phyloP scores from a whole-genome alignment of 768 basidiomycete genomes.

The Dioszegia hungarica region DNA sequence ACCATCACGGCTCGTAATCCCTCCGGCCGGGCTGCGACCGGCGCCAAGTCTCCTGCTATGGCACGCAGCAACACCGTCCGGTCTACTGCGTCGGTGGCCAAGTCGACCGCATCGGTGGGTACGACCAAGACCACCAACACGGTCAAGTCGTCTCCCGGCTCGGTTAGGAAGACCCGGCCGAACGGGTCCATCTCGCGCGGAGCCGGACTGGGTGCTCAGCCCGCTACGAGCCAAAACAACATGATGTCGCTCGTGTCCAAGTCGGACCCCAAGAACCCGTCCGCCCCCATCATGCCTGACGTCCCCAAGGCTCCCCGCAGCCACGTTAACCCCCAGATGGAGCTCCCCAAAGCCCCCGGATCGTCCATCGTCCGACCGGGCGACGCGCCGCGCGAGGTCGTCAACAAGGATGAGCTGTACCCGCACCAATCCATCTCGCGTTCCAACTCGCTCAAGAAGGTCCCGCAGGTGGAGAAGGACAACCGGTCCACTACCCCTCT shows the following conservation, averaged over 20 bases:
- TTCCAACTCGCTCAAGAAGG: slow-evolving; percentile 21
- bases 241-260: slow-evolving; percentile 39
- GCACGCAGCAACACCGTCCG: slow-evolving; percentile 31
- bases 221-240: slow-evolving; percentile 27
- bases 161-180: slow-evolving; percentile 26
- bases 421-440: slow-evolving; percentile 2
- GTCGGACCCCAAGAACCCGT: slow-evolving; percentile 1
- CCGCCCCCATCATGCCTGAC: slow-evolving; percentile 40
- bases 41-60: slow-evolving; percentile 13
- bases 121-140: slow-evolving; percentile 27
- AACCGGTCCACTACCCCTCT: slow-evolving; percentile 33
- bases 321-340: slow-evolving; percentile 43
- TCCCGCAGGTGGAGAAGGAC: slow-evolving; percentile 6
- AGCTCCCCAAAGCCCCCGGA: slow-evolving; percentile 40
- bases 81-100: slow-evolving; percentile 14
- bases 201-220: slow-evolving; percentile 6
- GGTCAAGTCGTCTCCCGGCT: slow-evolving; percentile 23
- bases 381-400: slow-evolving; percentile 9
- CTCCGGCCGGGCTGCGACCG: slow-evolving; percentile 13
- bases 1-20: slow-evolving; percentile 34
- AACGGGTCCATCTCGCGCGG: slow-evolving; percentile 28
- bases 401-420: slow-evolving; percentile 1
- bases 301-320: slow-evolving; percentile 46
- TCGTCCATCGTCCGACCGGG: slow-evolving; percentile 28
- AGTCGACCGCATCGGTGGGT: slow-evolving; percentile 19